These are phyloP conservation scores for Aspergillus cavernicola DNA, from an alignment of 495 filamentous ascomycete species.

Conservation along the genomic window DNA sequence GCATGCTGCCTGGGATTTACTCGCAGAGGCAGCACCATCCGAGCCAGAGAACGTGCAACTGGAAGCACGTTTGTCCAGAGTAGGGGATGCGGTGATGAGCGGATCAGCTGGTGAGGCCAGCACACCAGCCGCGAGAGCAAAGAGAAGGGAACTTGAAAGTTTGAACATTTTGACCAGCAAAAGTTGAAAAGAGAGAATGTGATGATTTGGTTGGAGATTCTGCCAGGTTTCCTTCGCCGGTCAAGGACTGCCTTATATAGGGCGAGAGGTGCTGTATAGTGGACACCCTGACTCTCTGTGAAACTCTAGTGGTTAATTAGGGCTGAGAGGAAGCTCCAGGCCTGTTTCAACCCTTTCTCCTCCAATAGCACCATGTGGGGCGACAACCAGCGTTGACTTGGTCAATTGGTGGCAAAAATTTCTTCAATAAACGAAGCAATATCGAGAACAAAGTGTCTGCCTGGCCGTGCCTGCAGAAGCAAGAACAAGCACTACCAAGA, in stretches of 20 bases:
- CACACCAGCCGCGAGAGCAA: background rate
- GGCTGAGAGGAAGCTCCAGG: too few relatives aligned
- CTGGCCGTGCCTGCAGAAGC: too few relatives aligned
- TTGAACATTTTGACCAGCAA: slow-evolving; percentile 4
- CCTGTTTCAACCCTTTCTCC: background rate
- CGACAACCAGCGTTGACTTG: background rate
- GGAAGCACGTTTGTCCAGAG: background rate
- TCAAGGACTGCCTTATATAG: background rate
- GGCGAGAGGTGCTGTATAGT: background rate
- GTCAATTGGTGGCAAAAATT: background rate
- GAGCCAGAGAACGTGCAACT: slow-evolving; percentile 5
- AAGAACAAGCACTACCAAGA: background rate
- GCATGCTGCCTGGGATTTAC: slow-evolving; percentile 37
- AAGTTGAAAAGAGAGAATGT: background rate
- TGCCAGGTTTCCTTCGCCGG: background rate
- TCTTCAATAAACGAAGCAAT: background rate
- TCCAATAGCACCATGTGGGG: background rate
- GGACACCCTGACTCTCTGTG: background rate
- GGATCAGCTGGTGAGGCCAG: slow-evolving; percentile 1
- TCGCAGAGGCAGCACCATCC: slow-evolving; percentile 5
- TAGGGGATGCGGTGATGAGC: background rate
- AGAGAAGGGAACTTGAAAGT: background rate
- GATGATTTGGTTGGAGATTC: background rate
- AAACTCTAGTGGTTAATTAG: background rate
- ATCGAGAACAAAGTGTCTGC: background rate